Evolutionary conservation across 202 grass and related monocot genomes (phyloP), one percentile per base, ranked within the genome.

Genomic region (Panicum hallii): DNA sequence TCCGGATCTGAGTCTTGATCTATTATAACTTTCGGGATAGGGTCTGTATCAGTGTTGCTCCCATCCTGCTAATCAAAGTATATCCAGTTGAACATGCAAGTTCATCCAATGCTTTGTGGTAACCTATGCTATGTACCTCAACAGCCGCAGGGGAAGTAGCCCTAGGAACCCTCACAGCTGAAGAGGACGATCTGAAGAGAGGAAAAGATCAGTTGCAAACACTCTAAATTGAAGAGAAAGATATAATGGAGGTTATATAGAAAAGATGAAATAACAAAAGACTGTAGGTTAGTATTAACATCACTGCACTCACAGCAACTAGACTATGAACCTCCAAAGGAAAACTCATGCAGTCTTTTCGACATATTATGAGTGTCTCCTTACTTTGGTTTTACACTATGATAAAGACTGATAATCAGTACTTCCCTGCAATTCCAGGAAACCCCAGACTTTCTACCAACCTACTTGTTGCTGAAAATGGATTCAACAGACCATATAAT

Each of bases 21-120:
- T 84, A 99, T 94, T 90, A 93, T 97, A 90, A 99, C 88, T 94
- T 94, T 99, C 4, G 97, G 97, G 65, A 85, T 95, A 74, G 97
- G 97, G 87, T 88, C 84, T 92, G 80, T 90, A 80, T 90, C 74
- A 81, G 84, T 96, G 89, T 86, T 86, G 82, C 87, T 90, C 72
- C 88, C 88, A 49, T 94, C 90, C 93, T 96, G 87, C 67, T 84
- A 88, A 87, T 65, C 71, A 85, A 82, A 84, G 84, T 90, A 86
- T 84, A 71, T 80, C 63, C 9, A 75, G 83, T 86, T 83, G 84
- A 67, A 90, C 80, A 77, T 85, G 56, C 42, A 72, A 68, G 74
- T 83, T 76, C 65, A 85, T 85, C 85, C 42, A 64, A 84, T 90
- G 76, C 77, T 78, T 89, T 78, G 74, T n/a, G 41, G 66, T 83